Evolutionary conservation across 164 flowering plant species (phyloP).

Genomic region (Vitis amurensis): DNA sequence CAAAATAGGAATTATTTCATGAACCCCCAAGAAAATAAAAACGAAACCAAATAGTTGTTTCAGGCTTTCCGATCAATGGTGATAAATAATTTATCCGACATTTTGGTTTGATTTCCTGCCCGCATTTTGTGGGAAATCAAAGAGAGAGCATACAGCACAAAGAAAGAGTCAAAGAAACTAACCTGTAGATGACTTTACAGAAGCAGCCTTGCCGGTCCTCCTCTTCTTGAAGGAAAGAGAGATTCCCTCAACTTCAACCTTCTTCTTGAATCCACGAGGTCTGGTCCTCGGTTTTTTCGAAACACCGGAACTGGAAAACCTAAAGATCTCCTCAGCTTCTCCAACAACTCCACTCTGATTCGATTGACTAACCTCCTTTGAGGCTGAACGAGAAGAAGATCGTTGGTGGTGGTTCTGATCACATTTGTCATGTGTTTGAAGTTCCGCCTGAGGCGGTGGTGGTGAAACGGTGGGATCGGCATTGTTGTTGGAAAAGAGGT

Average conservation of each 20-base stretch:
- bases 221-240: slow-evolving; percentile 59
- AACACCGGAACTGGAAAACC: slow-evolving; percentile 52
- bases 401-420: too few species aligned
- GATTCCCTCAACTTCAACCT: slow-evolving; percentile 24
- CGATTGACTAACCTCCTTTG: too few species aligned
- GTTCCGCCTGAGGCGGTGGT: neutral
- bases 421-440: neutral
- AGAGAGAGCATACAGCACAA: neutral
- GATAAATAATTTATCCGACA: too few species aligned
- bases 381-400: too few species aligned
- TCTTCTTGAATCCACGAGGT: slow-evolving; percentile 13
- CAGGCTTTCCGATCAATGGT: too few species aligned
- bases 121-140: too few species aligned
- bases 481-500: slow-evolving; percentile 15
- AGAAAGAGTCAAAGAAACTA: slow-evolving; percentile 1
- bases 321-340: slow-evolving; percentile 43
- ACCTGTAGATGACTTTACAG: slow-evolving; percentile 44
- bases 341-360: too few species aligned
- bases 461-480: neutral
- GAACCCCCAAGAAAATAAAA: too few species aligned
- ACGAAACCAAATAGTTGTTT: too few species aligned
- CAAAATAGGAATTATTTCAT: too few species aligned
- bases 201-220: slow-evolving; percentile 34
- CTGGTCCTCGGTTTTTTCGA: slow-evolving; percentile 20
- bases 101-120: too few species aligned